Conservation (phyloP, 257 asterid genomes). For the Nyctanthes arbortristis region DNA sequence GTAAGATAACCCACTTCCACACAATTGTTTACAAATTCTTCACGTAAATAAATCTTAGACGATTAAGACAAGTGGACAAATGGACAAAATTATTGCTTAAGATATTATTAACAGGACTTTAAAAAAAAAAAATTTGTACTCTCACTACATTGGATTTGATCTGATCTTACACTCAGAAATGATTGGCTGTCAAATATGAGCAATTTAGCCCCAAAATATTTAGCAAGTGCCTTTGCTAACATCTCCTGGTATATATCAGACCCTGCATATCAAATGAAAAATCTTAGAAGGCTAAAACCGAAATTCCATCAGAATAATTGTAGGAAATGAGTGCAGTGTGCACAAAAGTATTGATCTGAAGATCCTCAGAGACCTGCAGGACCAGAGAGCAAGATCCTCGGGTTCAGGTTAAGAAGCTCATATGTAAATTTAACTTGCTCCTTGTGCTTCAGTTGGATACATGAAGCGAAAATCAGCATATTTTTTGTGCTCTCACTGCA, state of each 20-base stretch:
- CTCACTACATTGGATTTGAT: neutral
- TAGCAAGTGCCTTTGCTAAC: constrained; percentile 90
- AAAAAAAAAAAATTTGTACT: neutral
- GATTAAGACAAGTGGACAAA: neutral
- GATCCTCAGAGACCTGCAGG: constrained; percentile 70
- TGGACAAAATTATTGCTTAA: neutral
- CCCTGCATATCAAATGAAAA: constrained; percentile 50
- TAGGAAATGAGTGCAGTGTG: constrained; percentile 2
- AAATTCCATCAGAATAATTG: constrained; percentile 16
- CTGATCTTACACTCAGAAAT: constrained; percentile 65
- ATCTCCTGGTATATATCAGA: constrained; percentile 90
- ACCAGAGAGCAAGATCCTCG: constrained; percentile 85
- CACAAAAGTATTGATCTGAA: constrained; percentile 2
- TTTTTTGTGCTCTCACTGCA: constrained; percentile 86
- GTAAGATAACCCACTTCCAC: neutral
- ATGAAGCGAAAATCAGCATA: constrained; percentile 79
- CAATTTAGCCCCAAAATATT: constrained; percentile 79
- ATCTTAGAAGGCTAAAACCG: constrained; percentile 17
- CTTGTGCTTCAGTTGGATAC: constrained; percentile 73
- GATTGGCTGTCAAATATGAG: constrained; percentile 74
- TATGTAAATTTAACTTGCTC: constrained; percentile 66
- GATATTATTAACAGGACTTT: neutral
- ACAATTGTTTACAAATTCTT: neutral
- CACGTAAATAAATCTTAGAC: constrained; percentile 18
- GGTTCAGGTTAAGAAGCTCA: constrained; percentile 80